Evolutionary conservation across 139 green algal species (phyloP).

Genomic region (Tetraselmis striata): DNA sequence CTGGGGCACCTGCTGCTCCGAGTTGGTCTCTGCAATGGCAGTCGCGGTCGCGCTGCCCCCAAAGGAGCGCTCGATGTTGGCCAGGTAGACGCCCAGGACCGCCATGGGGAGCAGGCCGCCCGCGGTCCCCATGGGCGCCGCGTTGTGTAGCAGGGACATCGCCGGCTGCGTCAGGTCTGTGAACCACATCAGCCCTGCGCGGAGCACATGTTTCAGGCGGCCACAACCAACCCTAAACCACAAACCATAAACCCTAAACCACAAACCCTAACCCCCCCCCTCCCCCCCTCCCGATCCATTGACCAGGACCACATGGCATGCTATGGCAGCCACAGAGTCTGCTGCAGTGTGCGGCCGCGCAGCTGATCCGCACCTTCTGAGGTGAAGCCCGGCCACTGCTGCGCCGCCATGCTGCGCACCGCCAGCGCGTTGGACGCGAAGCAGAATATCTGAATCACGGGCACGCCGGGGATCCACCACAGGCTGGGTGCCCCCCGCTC

Average conservation of each 20-base stretch:
- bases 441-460: neutral
- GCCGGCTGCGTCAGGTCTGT: neutral
- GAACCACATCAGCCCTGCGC: neutral
- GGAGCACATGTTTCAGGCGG: no score
- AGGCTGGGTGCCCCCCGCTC: neutral
- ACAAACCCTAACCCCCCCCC: no score
- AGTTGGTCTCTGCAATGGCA: neutral
- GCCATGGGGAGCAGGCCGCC: neutral
- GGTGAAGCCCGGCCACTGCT: neutral
- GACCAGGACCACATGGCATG: no score
- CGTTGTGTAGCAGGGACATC: neutral
- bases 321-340: no score
- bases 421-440: neutral
- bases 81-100: neutral
- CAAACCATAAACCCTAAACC: no score
- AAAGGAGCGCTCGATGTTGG: neutral
- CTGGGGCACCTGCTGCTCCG: neutral
- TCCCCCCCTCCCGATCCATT: no score
- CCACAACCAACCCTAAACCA: neutral
- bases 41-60: neutral
- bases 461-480: neutral
- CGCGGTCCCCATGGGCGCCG: neutral
- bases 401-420: neutral
- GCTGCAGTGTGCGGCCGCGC: no score
- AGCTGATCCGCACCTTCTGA: neutral